Base-by-base conservation (phyloP, 805 yeast species). In the Kodamaea nitidulidarum region DNA sequence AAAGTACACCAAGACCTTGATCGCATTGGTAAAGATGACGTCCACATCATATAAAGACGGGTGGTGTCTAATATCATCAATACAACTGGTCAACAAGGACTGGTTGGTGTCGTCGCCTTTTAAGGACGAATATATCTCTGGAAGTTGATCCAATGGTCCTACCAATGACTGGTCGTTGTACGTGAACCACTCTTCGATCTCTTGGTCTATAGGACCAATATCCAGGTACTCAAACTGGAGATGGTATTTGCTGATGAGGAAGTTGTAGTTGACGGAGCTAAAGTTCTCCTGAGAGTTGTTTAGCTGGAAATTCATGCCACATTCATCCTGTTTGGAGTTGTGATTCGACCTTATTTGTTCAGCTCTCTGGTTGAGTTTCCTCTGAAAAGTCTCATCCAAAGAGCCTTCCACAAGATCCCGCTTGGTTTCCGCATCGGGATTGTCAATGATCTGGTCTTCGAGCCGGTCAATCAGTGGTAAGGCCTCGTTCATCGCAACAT, bases 371-470 rank as follows among this genome's bases (percentile, higher is more conserved):
- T 67, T 67, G 41, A 68, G 49, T 42, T 65, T 65, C 38, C 54
- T 57, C 44, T 68, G 74, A 40, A 68, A 68, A 18, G 73, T 62
- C 40, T 66, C 67, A 42, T 68, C 73, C 11, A 63, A 49, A 2
- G 61, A 51, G 7, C 50, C 46, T n/a, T 58, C 63, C 6, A 46
- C 46, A 11, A 64, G 46, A 15, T 62, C 63, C 26, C 54, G 46
- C 34, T 54, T 46, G 7, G 70, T 57, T 16, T 48, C 39, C 3
- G 62, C 61, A 40, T 65, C 67, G 0, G 72, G 71, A 43, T 67
- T 65, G 42, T 69, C 72, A n/a, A 66, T 67, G 37, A 66, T 61
- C 44, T 65, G 68, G 42, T 70, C 77, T 37, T 73, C 78, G 32
- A 73, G 62, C 42, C 67, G 62, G 43, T 72, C 75, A 15, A 67